Evolutionary conservation across 2,329 filamentous ascomycete species (phyloP).

Genomic region (Allantophomopsis lycopodina): DNA sequence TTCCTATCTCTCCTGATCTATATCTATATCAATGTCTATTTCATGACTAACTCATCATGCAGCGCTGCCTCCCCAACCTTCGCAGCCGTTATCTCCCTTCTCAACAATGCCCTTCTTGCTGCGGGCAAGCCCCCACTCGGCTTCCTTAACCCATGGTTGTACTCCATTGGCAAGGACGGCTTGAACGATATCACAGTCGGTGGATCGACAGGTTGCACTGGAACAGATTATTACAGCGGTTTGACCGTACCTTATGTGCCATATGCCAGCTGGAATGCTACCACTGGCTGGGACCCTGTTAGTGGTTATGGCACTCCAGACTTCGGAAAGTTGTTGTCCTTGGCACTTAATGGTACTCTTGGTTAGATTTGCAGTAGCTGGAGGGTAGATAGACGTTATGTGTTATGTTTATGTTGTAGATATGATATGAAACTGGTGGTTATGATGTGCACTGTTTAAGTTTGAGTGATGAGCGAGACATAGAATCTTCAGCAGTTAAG

Average conservation of each 20-base stretch:
- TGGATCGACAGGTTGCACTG: constrained; percentile 22
- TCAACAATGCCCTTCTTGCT: constrained; percentile 46
- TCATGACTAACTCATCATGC: constrained; percentile 6
- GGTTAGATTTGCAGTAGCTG: no score
- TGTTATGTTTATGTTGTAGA: no score
- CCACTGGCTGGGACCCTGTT: constrained; percentile 29
- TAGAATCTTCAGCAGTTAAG: no score
- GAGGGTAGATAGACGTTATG: no score
- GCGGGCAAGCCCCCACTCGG: constrained; percentile 30
- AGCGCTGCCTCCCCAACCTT: constrained; percentile 43
- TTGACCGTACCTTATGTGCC: constrained; percentile 12
- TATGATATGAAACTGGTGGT: no score
- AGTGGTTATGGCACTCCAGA: constrained; percentile 32
- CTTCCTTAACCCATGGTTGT: constrained; percentile 48
- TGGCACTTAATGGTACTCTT: constrained; percentile 1
- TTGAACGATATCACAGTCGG: constrained; percentile 31
- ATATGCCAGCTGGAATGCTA: constrained; percentile 26
- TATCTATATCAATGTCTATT: neutral
- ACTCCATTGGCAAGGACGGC: constrained; percentile 28
- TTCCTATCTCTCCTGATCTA: neutral
- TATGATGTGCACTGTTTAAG: no score
- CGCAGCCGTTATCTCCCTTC: constrained; percentile 40
- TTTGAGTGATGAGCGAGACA: no score
- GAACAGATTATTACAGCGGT: constrained; percentile 9
- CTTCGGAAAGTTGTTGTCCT: constrained; percentile 22